Evolutionary conservation across 257 asterid genomes (phyloP), one percentile per base, ranked within the genome.

Genomic region (Craterostigma plantagineum): DNA sequence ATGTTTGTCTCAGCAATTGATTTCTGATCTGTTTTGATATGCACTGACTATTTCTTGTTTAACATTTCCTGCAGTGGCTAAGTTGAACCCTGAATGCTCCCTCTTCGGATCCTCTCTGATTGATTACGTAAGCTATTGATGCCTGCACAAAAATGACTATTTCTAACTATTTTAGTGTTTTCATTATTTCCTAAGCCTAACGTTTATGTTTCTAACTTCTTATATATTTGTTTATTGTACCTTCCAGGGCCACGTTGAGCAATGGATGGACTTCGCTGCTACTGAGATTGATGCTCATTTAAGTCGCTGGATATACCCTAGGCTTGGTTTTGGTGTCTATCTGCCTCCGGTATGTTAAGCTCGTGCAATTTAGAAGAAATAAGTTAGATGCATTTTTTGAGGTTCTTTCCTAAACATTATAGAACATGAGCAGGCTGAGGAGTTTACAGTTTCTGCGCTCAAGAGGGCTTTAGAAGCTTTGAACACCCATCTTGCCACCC

Each of bases 381-480:
- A 23, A 23, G 30, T 6, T 23, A 23, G 4, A 23, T 23, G 30
- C 30, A 23, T 2, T 23, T 23, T 23, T 23, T 23, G 4, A 23
- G 13, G 8, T 9, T n/a, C n/a, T n/a, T n/a, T n/a, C 7, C n/a
- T 11, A 15, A 10, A 27, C 30, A 0, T 23, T 16, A 10, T 58
- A 16, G 30, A 39, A 43, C 12, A 14, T 8, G 45, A 36, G 8
- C 37, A 87, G 98, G 78, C 68, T 16, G 98, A 87, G 69, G 98
- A 87, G 53, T 64, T 51, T 52, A 68, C 79, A 18, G 62, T 87
- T 52, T 49, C 77, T 49, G 39, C 62, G 8, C 38, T 87, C 37
- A 87, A 87, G 77, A 71, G 98, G 54, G 59, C 83, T 11, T 48
- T 82, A 7, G 77, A 48, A 43, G 92, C 95, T 23, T 62, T 87